These are phyloP conservation scores for Fusarium agapanthi DNA, from an alignment of 2,329 filamentous ascomycete species.

Conservation along the genomic window DNA sequence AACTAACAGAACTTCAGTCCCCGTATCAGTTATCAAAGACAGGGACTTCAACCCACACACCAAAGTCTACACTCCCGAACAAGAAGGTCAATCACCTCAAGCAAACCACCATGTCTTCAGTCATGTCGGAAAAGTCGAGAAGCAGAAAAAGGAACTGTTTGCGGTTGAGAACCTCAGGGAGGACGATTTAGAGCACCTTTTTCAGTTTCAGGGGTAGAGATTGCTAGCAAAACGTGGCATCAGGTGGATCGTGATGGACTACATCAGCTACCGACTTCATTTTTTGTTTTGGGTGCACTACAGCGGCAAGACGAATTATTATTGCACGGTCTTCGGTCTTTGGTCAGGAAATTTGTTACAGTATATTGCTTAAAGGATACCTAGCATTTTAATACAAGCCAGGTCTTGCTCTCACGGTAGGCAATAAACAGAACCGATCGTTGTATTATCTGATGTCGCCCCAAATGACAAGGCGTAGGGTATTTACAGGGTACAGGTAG, in stretches of 20 bases:
- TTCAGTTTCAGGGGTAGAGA: neutral
- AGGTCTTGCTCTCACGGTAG: neutral
- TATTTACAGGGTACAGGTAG: neutral
- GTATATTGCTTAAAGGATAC: neutral
- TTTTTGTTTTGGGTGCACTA: neutral
- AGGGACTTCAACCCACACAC: rapidly evolving
- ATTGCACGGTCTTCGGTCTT: neutral
- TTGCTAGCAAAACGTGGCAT: no score
- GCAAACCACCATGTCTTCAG: rapidly evolving
- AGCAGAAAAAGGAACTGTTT: neutral
- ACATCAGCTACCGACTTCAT: no score
- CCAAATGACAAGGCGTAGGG: neutral
- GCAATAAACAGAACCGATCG: neutral
- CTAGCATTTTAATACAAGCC: neutral
- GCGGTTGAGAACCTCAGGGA: neutral
- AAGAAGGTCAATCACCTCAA: rapidly evolving
- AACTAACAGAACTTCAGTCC: neutral
- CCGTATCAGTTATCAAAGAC: no score
- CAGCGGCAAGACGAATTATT: neutral
- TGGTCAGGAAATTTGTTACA: neutral
- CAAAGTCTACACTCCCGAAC: rapidly evolving
- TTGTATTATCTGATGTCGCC: neutral
- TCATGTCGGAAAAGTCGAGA: neutral
- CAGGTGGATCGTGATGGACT: rapidly evolving
- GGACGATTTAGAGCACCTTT: neutral